Evolutionary conservation across 805 yeast genomes (phyloP).

Genomic region (Ogataea sp.): DNA sequence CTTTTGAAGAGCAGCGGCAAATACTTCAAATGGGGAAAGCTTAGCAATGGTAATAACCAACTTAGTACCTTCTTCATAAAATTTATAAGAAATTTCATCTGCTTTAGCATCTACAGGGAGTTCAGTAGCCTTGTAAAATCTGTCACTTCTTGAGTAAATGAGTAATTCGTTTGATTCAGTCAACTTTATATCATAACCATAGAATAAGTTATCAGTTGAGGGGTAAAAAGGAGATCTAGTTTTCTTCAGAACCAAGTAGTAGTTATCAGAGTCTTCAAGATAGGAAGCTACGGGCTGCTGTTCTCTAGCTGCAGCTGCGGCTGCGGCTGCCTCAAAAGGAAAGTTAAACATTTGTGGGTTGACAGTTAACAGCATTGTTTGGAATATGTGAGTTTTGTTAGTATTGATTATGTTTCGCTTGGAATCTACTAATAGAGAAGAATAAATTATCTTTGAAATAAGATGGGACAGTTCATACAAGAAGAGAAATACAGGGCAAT

Average conservation of each 20-base stretch:
- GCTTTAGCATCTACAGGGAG: constrained; percentile 18
- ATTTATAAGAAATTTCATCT: constrained; percentile 7
- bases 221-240: constrained; percentile 1
- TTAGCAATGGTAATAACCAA: constrained; percentile 12
- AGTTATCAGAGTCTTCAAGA: constrained; percentile 13
- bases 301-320: too few relatives aligned
- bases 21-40: background rate
- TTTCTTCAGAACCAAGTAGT: constrained; percentile 17
- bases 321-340: background rate
- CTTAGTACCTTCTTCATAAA: constrained; percentile 13
- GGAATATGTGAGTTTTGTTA: too few relatives aligned
- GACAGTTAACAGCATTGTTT: constrained; percentile 1
- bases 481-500: too few relatives aligned
- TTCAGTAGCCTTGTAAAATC: constrained; percentile 10
- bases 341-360: background rate
- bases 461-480: background rate
- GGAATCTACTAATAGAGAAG: too few relatives aligned
- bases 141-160: constrained; percentile 15
- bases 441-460: background rate
- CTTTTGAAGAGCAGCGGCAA: background rate
- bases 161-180: constrained; percentile 7
- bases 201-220: constrained; percentile 6
- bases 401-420: too few relatives aligned
- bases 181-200: constrained; percentile 17
- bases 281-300: constrained; percentile 4